phyloP scores from a whole-genome alignment of 148 eudicot genomes.

The Linanthus parryae region DNA sequence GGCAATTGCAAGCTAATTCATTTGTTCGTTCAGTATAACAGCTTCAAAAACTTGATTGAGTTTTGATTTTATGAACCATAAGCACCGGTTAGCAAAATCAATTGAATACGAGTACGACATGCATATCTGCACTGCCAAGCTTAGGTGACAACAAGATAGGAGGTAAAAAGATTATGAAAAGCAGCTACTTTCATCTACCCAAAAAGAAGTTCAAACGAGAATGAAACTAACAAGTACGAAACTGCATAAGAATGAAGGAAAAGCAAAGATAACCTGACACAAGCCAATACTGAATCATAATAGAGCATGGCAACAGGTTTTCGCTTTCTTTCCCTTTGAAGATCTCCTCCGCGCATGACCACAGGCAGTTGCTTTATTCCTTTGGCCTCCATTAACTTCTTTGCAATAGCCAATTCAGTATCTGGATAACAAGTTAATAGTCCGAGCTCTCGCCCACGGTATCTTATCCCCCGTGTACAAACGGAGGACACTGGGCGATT shows the following conservation, averaged over 20 bases:
- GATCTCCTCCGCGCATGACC: slow-evolving; percentile 59
- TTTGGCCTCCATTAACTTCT: slow-evolving; percentile 94
- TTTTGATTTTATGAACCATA: background rate
- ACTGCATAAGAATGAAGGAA: background rate
- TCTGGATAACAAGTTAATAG: slow-evolving; percentile 91
- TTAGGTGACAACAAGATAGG: no score
- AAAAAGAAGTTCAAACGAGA: no score
- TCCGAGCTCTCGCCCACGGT: slow-evolving; percentile 68
- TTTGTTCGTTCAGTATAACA: no score
- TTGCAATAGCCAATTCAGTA: slow-evolving; percentile 73
- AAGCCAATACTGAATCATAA: slow-evolving; percentile 51
- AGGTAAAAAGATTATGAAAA: slow-evolving; percentile 2
- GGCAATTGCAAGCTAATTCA: no score
- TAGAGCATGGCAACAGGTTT: slow-evolving; percentile 61
- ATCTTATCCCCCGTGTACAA: slow-evolving; percentile 72
- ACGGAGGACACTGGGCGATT: slow-evolving; percentile 53
- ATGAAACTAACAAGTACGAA: background rate
- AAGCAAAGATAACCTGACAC: slow-evolving; percentile 53
- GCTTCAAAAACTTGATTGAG: no score
- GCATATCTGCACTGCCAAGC: background rate
- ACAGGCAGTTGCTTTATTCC: slow-evolving; percentile 91
- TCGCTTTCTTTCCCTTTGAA: slow-evolving; percentile 55
- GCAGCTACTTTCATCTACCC: background rate
- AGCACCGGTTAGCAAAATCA: background rate
- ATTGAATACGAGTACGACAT: background rate